Base-by-base conservation (phyloP, 1,284 basidiomycete genomes). In the Austroboletus niveus region DNA sequence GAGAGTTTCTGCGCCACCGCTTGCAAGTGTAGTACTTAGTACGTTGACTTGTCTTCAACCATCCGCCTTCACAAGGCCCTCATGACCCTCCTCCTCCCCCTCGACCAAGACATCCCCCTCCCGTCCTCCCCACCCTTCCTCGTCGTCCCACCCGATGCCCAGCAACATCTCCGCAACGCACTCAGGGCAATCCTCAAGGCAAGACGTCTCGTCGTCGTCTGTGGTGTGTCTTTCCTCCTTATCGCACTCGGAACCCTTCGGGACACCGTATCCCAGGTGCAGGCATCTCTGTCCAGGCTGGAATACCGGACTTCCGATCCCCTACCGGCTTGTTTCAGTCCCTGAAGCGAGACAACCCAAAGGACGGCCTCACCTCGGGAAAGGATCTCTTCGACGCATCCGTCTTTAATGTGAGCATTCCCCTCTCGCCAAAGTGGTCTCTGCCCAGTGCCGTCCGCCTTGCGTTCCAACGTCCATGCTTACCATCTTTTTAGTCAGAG, bases 221-320 rank as follows among this genome's bases (percentile, higher is more conserved):
- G 87, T 65, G 93, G 92, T 90, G 55, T 65, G 86, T 79, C 43
- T 29, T 47, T 30, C 49, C 45, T 49, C 10, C 53, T 38, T 56
- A 53, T 54, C 42, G 41, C n/a, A 12, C 42, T 51, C 49, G 49
- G 51, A 17, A 17, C 43, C 32, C 42, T 38, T 58, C 54, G 57
- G 59, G 43, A 48, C 39, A 45, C 48, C 45, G 35, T 1, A 42
- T 30, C 3, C 14, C 54, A 92, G 93, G 93, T 55, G 94, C 94
- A 47, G 94, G 94, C 31, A 92, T 97, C 56, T 94, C 92, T 46
- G 93, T 94, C 3, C 81, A 86, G 38, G 91, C 92, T 48, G 88
- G 91, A 43, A 97, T 98, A 43, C 94, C 94, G 31, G 94, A 97
- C 72, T 98, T 98, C 69, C 78, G 94, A 58, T 94, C 90, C 2